Percentiles rank a stretch among this genome's conserved stretches.
These are phyloP conservation scores for Pythium rhizo-oryzae DNA, from an alignment of 352 stramenopile genomes.

Conservation along the genomic window DNA sequence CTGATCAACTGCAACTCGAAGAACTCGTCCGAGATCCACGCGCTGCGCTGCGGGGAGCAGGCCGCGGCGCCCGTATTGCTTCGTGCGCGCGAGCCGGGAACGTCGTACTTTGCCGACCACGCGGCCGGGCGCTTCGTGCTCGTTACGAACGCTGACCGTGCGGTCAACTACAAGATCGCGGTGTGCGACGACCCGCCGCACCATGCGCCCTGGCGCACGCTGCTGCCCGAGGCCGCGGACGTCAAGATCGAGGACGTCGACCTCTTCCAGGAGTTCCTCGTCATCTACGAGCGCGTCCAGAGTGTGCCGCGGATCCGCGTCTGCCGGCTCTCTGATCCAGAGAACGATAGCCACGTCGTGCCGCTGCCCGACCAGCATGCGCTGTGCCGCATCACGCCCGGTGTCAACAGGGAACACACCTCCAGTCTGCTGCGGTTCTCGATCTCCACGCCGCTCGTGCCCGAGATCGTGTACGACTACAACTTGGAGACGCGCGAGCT, in stretches of 20 bases:
- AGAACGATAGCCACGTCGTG: conserved; percentile 42
- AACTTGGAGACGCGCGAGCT: conserved; percentile 54
- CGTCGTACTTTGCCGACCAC: conserved; percentile 88
- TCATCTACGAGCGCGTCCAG: conserved; percentile 79
- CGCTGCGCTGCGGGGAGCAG: conserved; percentile 18
- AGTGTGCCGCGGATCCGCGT: conserved; percentile 81
- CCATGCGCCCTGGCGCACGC: conserved; percentile 39
- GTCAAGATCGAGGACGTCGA: conserved; percentile 91
- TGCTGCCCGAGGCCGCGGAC: conserved; percentile 54
- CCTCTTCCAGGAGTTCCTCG: conserved; percentile 75
- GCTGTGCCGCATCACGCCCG: conserved; percentile 63
- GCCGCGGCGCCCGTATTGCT: conserved; percentile 34
- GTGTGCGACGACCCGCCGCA: conserved; percentile 18
- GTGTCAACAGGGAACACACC: conserved; percentile 81
- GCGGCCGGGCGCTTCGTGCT: conserved; percentile 68
- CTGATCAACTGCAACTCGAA: conserved; percentile 91
- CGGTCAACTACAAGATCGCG: conserved; percentile 81
- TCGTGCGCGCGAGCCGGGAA: conserved; percentile 49
- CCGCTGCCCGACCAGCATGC: conserved; percentile 58
- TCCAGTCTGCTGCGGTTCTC: conserved; percentile 68
- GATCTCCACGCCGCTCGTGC: conserved; percentile 69
- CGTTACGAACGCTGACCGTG: conserved; percentile 78
- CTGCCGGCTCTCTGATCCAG: conserved; percentile 47
- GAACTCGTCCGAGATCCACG: conserved; percentile 83
- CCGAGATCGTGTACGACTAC: conserved; percentile 84